Conservation (phyloP, 805 yeast genomes). For the Candida nitratophila region DNA sequence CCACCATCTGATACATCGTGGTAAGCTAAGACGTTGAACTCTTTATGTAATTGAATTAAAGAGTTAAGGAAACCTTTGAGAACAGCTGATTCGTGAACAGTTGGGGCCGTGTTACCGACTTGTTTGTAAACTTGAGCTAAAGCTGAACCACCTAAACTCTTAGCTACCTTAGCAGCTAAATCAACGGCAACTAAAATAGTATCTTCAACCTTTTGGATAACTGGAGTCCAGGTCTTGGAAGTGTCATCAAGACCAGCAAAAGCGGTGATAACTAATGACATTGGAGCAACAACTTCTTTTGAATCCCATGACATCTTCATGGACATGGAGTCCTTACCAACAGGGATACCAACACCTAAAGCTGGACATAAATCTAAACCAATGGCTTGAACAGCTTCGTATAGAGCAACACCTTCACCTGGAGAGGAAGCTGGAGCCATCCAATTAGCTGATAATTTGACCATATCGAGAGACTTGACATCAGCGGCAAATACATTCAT, state of each 20-base stretch:
- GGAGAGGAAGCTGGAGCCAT: constrained; percentile 94
- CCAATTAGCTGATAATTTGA: constrained; percentile 96
- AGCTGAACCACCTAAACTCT: constrained; percentile 87
- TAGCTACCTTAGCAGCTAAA: constrained; percentile 46
- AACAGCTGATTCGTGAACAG: constrained; percentile 59
- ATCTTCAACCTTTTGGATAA: constrained; percentile 47
- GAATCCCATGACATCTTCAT: constrained; percentile 98
- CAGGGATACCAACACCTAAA: constrained; percentile 88
- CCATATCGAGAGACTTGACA: constrained; percentile 60
- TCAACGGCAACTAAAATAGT: constrained; percentile 75
- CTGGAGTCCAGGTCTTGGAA: constrained; percentile 93
- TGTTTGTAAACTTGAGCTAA: constrained; percentile 88
- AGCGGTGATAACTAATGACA: constrained; percentile 85
- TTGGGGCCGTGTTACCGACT: constrained; percentile 78
- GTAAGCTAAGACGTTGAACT: constrained; percentile 68
- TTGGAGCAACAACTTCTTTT: constrained; percentile 92
- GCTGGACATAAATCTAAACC: constrained; percentile 93
- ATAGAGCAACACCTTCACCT: constrained; percentile 92
- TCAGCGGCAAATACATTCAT: constrained; percentile 88
- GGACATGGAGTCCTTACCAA: constrained; percentile 98
- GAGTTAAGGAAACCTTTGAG: constrained; percentile 69
- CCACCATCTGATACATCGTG: constrained; percentile 99
- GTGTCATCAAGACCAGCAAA: constrained; percentile 84
- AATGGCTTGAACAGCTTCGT: constrained; percentile 95
- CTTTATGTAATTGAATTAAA: constrained; percentile 63